A percentile compares a stretch with the other conserved stretches of the same genome.
These are phyloP conservation scores for Moelleriella libera DNA, from an alignment of 2,329 filamentous ascomycete genomes.

Conservation along the genomic window DNA sequence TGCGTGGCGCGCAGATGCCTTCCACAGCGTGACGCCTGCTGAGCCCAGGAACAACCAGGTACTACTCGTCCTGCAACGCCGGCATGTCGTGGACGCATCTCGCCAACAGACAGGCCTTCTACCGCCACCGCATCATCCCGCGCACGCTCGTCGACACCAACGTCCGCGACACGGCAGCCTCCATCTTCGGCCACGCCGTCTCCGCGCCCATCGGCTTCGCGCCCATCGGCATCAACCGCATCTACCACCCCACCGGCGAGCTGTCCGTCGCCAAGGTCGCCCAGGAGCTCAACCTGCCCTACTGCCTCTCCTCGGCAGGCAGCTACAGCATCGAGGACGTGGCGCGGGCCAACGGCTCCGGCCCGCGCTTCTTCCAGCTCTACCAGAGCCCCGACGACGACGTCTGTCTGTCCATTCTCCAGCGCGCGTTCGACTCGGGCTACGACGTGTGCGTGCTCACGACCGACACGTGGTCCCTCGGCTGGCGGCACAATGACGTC, in stretches of 20 bases:
- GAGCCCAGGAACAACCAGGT: too few species aligned
- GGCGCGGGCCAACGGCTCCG: slow-evolving; percentile 39
- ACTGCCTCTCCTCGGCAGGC: slow-evolving; percentile 52
- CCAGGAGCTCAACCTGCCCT: slow-evolving; percentile 45
- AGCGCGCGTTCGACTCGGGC: slow-evolving; percentile 44
- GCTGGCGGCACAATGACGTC: slow-evolving; percentile 55
- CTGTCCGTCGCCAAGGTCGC: slow-evolving; percentile 49
- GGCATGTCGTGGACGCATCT: slow-evolving; percentile 47
- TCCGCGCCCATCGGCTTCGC: slow-evolving; percentile 40
- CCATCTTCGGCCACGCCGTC: slow-evolving; percentile 37
- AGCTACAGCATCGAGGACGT: slow-evolving; percentile 52
- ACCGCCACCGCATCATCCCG: slow-evolving; percentile 36
- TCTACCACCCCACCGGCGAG: slow-evolving; percentile 54
- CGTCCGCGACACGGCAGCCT: slow-evolving; percentile 32
- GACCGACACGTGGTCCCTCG: slow-evolving; percentile 54
- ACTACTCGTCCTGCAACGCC: slow-evolving; percentile 15
- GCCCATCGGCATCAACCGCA: slow-evolving; percentile 54
- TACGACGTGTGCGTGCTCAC: slow-evolving; percentile 58
- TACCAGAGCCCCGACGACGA: slow-evolving; percentile 59
- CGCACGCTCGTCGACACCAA: slow-evolving; percentile 30
- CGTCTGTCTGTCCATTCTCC: slow-evolving; percentile 48
- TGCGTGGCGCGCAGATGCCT: too few species aligned
- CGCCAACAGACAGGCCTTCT: slow-evolving; percentile 43
- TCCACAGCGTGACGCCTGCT: too few species aligned
- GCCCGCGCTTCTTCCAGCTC: slow-evolving; percentile 56